Percentiles rank a stretch among this genome's conserved stretches.
phyloP scores from a whole-genome alignment of 306 rosid genomes.

The Vigna hirtella region DNA sequence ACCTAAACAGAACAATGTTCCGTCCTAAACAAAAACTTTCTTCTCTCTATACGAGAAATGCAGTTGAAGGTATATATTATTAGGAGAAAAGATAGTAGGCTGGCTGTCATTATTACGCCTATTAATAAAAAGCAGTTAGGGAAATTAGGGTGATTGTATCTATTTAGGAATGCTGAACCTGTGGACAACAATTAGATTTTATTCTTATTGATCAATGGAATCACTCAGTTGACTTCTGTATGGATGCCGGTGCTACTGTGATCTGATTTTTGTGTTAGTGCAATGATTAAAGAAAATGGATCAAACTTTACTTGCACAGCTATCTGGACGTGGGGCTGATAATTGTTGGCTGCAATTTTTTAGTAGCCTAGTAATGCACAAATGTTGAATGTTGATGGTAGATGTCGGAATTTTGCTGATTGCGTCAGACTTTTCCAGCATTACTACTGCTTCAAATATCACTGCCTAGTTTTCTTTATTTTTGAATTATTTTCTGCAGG shows the following conservation, averaged over 20 bases:
- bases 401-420: constrained; percentile 10
- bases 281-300: constrained; percentile 17
- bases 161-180: not conserved
- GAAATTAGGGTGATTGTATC: not conserved
- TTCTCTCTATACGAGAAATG: not conserved
- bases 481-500: constrained; percentile 58
- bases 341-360: constrained; percentile 24
- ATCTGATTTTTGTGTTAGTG: constrained; percentile 1
- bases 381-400: constrained; percentile 7
- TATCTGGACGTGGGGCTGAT: not conserved
- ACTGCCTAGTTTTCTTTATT: not conserved
- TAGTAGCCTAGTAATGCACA: constrained; percentile 14
- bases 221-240: not conserved
- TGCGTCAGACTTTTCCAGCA: not conserved
- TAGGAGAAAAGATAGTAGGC: not conserved
- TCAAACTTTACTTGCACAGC: constrained; percentile 3
- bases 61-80: not conserved
- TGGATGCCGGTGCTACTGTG: constrained; percentile 18
- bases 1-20: not conserved
- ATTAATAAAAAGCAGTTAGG: not conserved
- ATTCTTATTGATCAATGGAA: not conserved
- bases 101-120: too few species aligned
- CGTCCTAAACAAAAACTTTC: not conserved
- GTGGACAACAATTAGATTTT: not conserved
- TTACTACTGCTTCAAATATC: constrained; percentile 28